Base-by-base conservation (phyloP, 2,329 filamentous ascomycete genomes). In the Trichocomaceae sp. region DNA sequence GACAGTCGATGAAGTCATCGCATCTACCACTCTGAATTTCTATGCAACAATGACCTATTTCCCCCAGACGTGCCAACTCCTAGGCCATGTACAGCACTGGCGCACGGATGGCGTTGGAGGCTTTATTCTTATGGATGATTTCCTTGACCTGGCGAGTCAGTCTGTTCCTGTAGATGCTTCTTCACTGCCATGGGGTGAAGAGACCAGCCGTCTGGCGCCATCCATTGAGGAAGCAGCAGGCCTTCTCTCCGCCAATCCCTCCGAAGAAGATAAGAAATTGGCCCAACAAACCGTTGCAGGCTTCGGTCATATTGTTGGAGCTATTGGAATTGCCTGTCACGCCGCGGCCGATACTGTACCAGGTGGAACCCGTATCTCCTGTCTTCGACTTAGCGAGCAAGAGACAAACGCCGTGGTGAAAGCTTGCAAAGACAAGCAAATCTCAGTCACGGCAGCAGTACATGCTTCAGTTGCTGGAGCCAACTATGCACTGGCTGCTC, bases 391-490 rank as follows among this genome's bases (percentile, higher is more conserved):
- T 9, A 60, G 57, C 19, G 31, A 49, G 2, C 33, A 48, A 8
- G 60, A 58, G 31, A 67, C 65, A 6, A 56, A 57, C 15, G 50
- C 55, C 15, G 51, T 64, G 23, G 39, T 62, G 0, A 42, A 58
- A 15, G 61, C 60, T 8, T 59, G 58, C 22, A 56, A 56, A 50
- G 23, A 48, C 48, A 23, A 29, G 42, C 17, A 48, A 48, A 50
- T 71, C 20, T 66, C 59, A 17, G 59, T 71, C 12, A 62, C 61
- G 4, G 61, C 67, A 5, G 68, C 67, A 5, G 61, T 65, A 23
- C 67, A 70, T 57, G 65, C 66, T 19, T 64, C 63, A 8, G 44
- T 71, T 4, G 66, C 60, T 13, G 64, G 62, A 2, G 63, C 62
- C n/a, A 65, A 62, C 22, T 66, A 66, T 57, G 60, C 63, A 29